phyloP scores from a whole-genome alignment of 2,329 filamentous ascomycete genomes.

The Colletotrichum graminicola region DNA sequence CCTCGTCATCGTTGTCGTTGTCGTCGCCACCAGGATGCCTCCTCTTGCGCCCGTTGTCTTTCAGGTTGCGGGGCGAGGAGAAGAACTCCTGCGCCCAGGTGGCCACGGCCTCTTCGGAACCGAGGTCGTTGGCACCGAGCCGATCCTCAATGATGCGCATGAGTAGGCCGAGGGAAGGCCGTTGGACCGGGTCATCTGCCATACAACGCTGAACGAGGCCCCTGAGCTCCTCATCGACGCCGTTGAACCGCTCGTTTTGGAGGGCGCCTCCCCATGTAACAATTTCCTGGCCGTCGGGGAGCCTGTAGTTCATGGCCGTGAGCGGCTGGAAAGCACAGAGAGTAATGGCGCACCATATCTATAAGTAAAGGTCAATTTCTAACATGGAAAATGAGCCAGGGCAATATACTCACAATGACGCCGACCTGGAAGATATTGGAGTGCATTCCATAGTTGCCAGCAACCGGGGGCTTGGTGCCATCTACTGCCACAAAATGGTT shows the following conservation, averaged over 20 bases:
- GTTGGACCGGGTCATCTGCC: constrained; percentile 46
- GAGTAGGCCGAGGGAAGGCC: constrained; percentile 46
- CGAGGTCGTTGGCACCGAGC: constrained; percentile 33
- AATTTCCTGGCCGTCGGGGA: neutral
- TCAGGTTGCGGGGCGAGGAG: constrained; percentile 8
- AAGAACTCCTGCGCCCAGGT: constrained; percentile 40
- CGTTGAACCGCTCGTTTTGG: constrained; percentile 14
- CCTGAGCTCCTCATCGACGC: constrained; percentile 45
- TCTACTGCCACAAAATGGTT: constrained; percentile 20
- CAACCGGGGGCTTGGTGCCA: constrained; percentile 29
- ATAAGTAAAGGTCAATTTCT: constrained; percentile 3
- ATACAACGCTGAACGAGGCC: constrained; percentile 46
- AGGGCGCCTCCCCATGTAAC: constrained; percentile 37
- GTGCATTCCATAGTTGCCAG: constrained; percentile 44
- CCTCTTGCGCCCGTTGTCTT: neutral
- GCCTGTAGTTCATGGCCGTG: neutral
- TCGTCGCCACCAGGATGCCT: neutral
- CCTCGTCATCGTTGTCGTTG: neutral
- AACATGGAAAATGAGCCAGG: too few species aligned
- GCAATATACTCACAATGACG: constrained; percentile 30
- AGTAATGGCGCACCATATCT: constrained; percentile 42
- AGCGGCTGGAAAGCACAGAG: constrained; percentile 6
- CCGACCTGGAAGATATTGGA: constrained; percentile 43
- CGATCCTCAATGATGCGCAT: constrained; percentile 43
- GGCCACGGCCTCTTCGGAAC: constrained; percentile 38